Conservation (phyloP, 352 stramenopile genomes). For the Globisporangium orthogonon region DNA sequence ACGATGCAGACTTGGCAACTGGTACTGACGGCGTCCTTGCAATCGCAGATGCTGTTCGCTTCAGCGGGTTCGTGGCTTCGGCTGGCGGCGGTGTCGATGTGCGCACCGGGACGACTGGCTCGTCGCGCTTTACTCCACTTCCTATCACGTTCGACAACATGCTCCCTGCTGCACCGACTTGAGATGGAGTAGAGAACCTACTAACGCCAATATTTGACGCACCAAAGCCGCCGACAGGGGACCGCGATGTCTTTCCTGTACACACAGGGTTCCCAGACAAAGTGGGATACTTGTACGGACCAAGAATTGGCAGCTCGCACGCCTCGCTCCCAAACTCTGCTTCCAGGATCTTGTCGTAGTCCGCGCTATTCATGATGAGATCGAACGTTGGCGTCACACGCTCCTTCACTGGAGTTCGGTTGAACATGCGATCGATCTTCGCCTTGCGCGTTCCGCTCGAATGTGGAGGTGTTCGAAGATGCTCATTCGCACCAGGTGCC, state of each 20-base stretch:
- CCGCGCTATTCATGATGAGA: constrained; percentile 23
- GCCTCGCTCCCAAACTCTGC: constrained; percentile 17
- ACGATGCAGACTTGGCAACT: constrained; percentile 2
- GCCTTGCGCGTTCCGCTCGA: constrained; percentile 9
- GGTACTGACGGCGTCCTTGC: constrained; percentile 20
- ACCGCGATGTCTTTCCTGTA: constrained; percentile 3
- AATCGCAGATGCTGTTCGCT: constrained; percentile 24
- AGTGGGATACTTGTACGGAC: constrained; percentile 22
- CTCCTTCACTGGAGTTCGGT: constrained; percentile 10
- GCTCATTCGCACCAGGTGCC: not conserved
- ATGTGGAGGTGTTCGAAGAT: constrained; percentile 3
- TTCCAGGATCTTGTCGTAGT: constrained; percentile 23
- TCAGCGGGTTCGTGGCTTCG: constrained; percentile 20
- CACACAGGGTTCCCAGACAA: constrained; percentile 8
- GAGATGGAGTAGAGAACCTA: constrained; percentile 5
- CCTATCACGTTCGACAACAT: not conserved
- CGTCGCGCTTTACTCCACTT: not conserved
- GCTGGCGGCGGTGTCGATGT: constrained; percentile 7
- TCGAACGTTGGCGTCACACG: constrained; percentile 12
- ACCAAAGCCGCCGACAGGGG: constrained; percentile 13
- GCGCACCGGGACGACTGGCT: not conserved
- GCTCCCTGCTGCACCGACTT: not conserved
- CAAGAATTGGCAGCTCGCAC: constrained; percentile 22
- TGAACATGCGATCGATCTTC: constrained; percentile 20
- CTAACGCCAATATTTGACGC: not conserved